phyloP scores from a whole-genome alignment of 805 yeast species.

The Groenewaldozyma tartarivorans region DNA sequence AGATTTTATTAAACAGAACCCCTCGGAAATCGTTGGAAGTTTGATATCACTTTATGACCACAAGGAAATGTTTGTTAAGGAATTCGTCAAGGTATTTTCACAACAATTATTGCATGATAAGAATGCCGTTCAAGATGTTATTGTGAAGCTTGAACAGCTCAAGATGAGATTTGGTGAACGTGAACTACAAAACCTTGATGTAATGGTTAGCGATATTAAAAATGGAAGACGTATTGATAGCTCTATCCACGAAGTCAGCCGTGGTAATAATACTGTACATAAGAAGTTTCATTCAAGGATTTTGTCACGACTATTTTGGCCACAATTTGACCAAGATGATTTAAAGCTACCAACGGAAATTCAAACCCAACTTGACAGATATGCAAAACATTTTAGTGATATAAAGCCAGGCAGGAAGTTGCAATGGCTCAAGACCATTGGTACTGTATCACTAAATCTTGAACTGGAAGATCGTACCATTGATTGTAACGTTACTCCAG shows the following conservation, averaged over 20 bases:
- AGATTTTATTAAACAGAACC: conserved; percentile 54
- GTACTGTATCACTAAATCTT: conserved; percentile 53
- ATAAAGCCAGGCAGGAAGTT: conserved; percentile 51
- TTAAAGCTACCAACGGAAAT: conserved; percentile 43
- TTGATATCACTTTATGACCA: conserved; percentile 64
- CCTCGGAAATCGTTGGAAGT: conserved; percentile 59
- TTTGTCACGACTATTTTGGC: conserved; percentile 80
- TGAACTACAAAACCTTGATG: conserved; percentile 61
- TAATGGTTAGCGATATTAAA: conserved; percentile 69
- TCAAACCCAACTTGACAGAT: conserved; percentile 29
- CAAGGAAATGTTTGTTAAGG: conserved; percentile 55
- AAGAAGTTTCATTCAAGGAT: conserved; percentile 43
- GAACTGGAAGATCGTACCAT: conserved; percentile 38
- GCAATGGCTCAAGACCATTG: conserved; percentile 47
- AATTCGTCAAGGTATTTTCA: conserved; percentile 54
- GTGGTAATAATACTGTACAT: background rate
- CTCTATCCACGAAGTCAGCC: conserved; percentile 25
- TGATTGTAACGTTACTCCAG: conserved; percentile 50
- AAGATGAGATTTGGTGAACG: conserved; percentile 57
- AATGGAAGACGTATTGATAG: conserved; percentile 43
- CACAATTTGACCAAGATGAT: conserved; percentile 36
- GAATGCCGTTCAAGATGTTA: conserved; percentile 25
- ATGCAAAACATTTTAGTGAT: conserved; percentile 33
- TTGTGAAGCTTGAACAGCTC: conserved; percentile 35
- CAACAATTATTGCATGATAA: conserved; percentile 38